Conservation (phyloP, 2,329 filamentous ascomycete genomes). For the Falciphora oryzae region DNA sequence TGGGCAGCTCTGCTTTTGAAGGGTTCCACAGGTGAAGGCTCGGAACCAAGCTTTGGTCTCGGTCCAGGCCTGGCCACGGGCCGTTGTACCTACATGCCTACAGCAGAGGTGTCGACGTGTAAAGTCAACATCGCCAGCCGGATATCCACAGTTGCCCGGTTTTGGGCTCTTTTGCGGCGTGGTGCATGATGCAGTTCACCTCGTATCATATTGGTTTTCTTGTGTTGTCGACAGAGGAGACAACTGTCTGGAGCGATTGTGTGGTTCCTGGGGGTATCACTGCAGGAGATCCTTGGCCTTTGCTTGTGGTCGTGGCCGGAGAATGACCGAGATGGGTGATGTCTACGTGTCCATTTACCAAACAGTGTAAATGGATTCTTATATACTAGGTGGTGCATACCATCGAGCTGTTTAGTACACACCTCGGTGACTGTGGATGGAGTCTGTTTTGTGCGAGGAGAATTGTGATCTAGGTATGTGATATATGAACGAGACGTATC, state of each 20-base stretch:
- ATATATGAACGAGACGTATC: neutral
- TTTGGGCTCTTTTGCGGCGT: neutral
- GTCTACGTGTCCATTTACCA: neutral
- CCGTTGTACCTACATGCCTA: neutral
- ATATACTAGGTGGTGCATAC: neutral
- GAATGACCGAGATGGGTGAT: neutral
- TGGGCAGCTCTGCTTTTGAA: neutral
- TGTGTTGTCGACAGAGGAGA: neutral
- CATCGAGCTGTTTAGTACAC: neutral
- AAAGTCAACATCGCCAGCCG: neutral
- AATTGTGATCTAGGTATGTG: neutral
- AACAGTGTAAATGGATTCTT: neutral
- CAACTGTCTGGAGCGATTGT: neutral
- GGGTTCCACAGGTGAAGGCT: neutral
- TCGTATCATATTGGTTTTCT: neutral
- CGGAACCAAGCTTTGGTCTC: neutral
- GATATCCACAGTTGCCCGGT: neutral
- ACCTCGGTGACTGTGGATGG: neutral
- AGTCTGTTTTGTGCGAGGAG: neutral
- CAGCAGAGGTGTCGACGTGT: neutral
- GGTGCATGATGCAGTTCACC: neutral
- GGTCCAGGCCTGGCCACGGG: too few relatives aligned
- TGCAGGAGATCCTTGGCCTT: neutral
- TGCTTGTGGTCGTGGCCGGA: neutral
- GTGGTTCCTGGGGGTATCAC: neutral